These are phyloP conservation scores for Cucurbita argyrosperma DNA, from an alignment of 306 rosid species.

Conservation along the genomic window DNA sequence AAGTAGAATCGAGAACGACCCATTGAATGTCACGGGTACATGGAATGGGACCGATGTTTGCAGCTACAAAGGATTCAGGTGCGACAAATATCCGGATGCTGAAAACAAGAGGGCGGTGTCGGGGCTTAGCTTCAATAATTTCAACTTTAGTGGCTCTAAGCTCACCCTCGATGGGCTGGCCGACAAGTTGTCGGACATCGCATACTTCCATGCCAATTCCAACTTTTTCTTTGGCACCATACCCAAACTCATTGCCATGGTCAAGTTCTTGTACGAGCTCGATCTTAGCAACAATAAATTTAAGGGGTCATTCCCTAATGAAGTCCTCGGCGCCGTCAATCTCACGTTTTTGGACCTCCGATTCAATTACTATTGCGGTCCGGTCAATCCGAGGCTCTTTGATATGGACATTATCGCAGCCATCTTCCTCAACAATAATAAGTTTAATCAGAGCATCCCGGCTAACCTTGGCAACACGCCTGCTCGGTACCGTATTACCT, in stretches of 20 bases:
- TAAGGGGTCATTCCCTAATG: slow-evolving; percentile 12
- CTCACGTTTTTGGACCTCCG: slow-evolving; percentile 61
- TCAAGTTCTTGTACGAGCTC: slow-evolving; percentile 36
- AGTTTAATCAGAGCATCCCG: slow-evolving; percentile 20
- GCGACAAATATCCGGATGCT: background rate
- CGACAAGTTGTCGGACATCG: slow-evolving; percentile 17
- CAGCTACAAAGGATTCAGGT: slow-evolving; percentile 4
- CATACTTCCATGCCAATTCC: slow-evolving; percentile 62
- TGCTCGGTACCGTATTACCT: slow-evolving; percentile 6
- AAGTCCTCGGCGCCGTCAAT: background rate
- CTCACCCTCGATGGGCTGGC: slow-evolving; percentile 13
- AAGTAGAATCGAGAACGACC: background rate
- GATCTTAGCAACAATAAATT: slow-evolving; percentile 63
- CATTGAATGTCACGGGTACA: background rate
- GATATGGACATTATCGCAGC: slow-evolving; percentile 21
- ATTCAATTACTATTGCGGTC: slow-evolving; percentile 20
- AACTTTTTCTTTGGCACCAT: slow-evolving; percentile 28
- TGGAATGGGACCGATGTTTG: slow-evolving; percentile 15
- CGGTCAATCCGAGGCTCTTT: slow-evolving; percentile 21
- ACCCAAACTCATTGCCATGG: background rate
- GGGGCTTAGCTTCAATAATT: slow-evolving; percentile 43
- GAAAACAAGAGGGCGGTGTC: background rate
- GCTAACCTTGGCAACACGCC: slow-evolving; percentile 37
- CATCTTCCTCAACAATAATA: slow-evolving; percentile 48
- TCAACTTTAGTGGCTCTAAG: background rate